Evolutionary conservation across 768 basidiomycete species (phyloP), one percentile per base, ranked within the genome.

Genomic region (Lactifluus subvellereus): DNA sequence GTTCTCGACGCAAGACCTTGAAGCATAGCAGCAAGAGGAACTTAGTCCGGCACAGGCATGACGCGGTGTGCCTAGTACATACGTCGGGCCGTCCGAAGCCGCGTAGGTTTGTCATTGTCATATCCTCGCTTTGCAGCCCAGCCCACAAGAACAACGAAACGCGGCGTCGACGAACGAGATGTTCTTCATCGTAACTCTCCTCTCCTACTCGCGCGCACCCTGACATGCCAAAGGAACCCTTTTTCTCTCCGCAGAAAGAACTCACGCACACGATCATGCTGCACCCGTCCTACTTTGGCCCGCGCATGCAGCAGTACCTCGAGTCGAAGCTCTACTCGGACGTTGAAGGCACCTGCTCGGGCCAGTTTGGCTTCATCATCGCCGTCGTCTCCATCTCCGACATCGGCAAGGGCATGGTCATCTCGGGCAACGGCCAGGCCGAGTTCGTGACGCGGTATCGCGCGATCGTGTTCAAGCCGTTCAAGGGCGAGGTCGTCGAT

Each of bases 401-500:
- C 70, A 92, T 94, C 59, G 94, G 93, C 38, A 89, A 91, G 74
- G 95, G 94, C 9, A 91, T 93, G 82, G 89, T 98, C 14, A 77
- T 96, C 51, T 85, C 88, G 59, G 92, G 93, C 8, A 94, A 88
- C 38, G 96, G 94, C 1, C 93, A 96, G 75, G 97, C 97, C 5
- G 93, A 98, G 76, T 99, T 99, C 74, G 82, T 92, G 66, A 93
- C 94, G 22, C 81, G 89, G 59, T 99, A 98, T 76, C 86, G 89
- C 32, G 97, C 97, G 6, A 94, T 99, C 67, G 96, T 99, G 20
- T 98, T 97, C 83, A 95, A 98, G 75, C 97, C 97, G n/a, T 98
- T 98, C 82, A 97, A 98, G 74, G 95, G 94, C 10, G 96, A 99
- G 73, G 96, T 98, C 4, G 91, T 99, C 18, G 97, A 99, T 73